Evolutionary conservation across 2,329 filamentous ascomycete species (phyloP).

Genomic region (Colletotrichum sp.): DNA sequence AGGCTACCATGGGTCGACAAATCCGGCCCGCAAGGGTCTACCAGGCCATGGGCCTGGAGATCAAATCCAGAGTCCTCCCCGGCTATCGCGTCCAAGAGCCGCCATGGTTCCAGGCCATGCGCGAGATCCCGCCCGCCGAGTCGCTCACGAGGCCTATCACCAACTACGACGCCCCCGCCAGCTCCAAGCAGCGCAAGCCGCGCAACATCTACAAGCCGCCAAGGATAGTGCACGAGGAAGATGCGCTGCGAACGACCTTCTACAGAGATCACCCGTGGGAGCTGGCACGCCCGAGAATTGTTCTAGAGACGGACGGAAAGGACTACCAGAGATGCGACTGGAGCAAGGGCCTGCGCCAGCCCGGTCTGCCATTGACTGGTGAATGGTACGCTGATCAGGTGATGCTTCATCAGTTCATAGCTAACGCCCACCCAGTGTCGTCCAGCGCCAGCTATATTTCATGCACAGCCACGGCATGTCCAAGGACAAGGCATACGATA

Average conservation of each 20-base stretch:
- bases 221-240: slow-evolving; percentile 80
- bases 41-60: slow-evolving; percentile 47
- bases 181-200: slow-evolving; percentile 63
- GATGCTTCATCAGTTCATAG: not conserved
- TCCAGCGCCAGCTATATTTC: slow-evolving; percentile 89
- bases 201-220: slow-evolving; percentile 84
- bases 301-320: slow-evolving; percentile 85
- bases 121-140: slow-evolving; percentile 62
- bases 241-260: slow-evolving; percentile 79
- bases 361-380: slow-evolving; percentile 77
- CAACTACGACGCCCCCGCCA: slow-evolving; percentile 44
- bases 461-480: slow-evolving; percentile 70
- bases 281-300: slow-evolving; percentile 82
- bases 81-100: slow-evolving; percentile 37
- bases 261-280: slow-evolving; percentile 98
- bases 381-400: slow-evolving; percentile 69
- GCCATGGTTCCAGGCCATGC: slow-evolving; percentile 58
- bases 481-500: slow-evolving; percentile 79
- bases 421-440: slow-evolving; percentile 67
- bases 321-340: slow-evolving; percentile 81
- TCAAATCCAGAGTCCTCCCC: slow-evolving; percentile 45
- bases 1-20: slow-evolving; percentile 45
- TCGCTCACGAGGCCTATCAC: slow-evolving; percentile 60
- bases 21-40: slow-evolving; percentile 53
- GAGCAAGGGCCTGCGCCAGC: slow-evolving; percentile 76